phyloP scores from a whole-genome alignment of 129 eudicot species.

The Flaveria ramosissima region DNA sequence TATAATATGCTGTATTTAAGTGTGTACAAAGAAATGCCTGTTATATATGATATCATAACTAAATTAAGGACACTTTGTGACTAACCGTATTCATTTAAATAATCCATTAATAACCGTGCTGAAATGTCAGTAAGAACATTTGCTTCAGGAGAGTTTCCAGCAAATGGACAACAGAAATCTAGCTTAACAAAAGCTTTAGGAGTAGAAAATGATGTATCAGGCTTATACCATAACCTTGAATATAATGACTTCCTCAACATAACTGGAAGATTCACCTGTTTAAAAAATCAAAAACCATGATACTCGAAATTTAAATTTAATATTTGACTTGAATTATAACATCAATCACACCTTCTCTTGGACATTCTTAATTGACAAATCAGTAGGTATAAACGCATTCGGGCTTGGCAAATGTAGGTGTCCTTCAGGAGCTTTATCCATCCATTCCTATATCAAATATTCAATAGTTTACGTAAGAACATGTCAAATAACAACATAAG shows the following conservation, averaged over 20 bases:
- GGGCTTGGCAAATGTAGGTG: constrained; percentile 68
- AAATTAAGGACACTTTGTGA: constrained; percentile 15
- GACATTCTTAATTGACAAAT: constrained; percentile 67
- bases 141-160: constrained; percentile 88
- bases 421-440: constrained; percentile 71
- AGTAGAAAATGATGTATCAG: constrained; percentile 67
- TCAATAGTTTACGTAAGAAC: too few species aligned
- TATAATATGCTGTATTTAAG: background rate
- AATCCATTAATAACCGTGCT: constrained; percentile 82
- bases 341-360: constrained; percentile 60
- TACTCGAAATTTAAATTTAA: background rate
- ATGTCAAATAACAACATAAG: constrained; percentile 4
- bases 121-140: constrained; percentile 77
- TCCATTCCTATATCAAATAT: constrained; percentile 61
- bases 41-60: background rate
- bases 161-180: constrained; percentile 81
- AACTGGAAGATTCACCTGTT: constrained; percentile 61
- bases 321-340: constrained; percentile 14
- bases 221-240: constrained; percentile 95
- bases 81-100: constrained; percentile 94
- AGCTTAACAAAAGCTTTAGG: constrained; percentile 92
- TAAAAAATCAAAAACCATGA: constrained; percentile 20
- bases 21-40: background rate
- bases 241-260: constrained; percentile 73
- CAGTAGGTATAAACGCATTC: constrained; percentile 90